Conservation (phyloP, 345 rosid genomes). For the Bruguiera gymnorhiza region DNA sequence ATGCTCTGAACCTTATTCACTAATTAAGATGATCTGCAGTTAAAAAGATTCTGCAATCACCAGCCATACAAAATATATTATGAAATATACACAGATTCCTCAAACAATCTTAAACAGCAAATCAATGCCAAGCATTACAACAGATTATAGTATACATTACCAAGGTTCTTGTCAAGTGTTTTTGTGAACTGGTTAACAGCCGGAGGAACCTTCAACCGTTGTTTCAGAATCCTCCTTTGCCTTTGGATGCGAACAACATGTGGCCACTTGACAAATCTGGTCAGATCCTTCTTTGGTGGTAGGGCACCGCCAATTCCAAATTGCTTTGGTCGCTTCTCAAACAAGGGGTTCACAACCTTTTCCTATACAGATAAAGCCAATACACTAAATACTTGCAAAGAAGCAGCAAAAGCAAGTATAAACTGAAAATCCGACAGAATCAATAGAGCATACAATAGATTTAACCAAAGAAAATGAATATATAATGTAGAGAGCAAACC, state of each 20-base stretch:
- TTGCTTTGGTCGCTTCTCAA: conserved; percentile 79
- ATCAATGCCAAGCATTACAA: background rate
- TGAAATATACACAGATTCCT: too few relatives aligned
- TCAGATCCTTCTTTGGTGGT: conserved; percentile 80
- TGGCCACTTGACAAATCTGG: conserved; percentile 65
- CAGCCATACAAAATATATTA: too few relatives aligned
- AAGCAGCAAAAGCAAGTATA: background rate
- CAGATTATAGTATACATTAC: conserved; percentile 21
- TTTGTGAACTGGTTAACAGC: conserved; percentile 79
- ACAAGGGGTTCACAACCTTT: conserved; percentile 61
- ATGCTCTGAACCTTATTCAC: too few relatives aligned
- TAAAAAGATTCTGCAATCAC: too few relatives aligned
- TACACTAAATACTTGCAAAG: background rate
- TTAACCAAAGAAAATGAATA: background rate
- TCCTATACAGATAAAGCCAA: conserved; percentile 26
- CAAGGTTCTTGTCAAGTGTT: conserved; percentile 81
- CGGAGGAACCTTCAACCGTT: conserved; percentile 81
- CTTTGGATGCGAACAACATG: conserved; percentile 63
- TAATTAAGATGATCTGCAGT: background rate
- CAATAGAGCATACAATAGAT: background rate
- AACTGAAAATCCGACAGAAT: background rate
- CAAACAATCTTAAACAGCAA: background rate
- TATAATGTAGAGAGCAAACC: too few relatives aligned
- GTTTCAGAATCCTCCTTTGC: conserved; percentile 71
- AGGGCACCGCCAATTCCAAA: conserved; percentile 84